A percentile compares a stretch with the other conserved stretches of the same genome.
These are phyloP conservation scores for Microglena sp. DNA, from an alignment of 139 green algal genomes.

Conservation along the genomic window DNA sequence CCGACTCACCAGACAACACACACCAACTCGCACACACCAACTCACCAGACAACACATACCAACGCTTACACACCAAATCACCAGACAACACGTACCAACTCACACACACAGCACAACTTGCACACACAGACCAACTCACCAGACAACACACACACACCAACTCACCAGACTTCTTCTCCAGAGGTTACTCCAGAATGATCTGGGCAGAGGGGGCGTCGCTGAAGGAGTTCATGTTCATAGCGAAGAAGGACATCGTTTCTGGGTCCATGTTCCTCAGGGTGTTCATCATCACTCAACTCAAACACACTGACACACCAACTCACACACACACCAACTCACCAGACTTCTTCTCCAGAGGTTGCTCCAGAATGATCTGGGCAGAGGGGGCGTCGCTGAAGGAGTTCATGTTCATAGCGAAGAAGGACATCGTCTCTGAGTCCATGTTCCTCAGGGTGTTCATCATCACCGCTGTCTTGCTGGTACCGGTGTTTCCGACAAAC, in stretches of 20 bases:
- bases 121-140: too few relatives aligned
- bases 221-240: constrained; percentile 85
- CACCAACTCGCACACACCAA: too few relatives aligned
- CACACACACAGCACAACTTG: too few relatives aligned
- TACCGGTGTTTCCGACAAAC: constrained; percentile 85
- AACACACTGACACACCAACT: too few relatives aligned
- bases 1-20: too few relatives aligned
- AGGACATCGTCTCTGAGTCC: constrained; percentile 59
- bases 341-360: constrained; percentile 73
- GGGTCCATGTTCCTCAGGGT: constrained; percentile 75
- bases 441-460: constrained; percentile 73
- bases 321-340: constrained; percentile 7
- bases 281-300: too few relatives aligned
- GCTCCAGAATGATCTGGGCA: constrained; percentile 67
- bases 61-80: too few relatives aligned
- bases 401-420: constrained; percentile 82
- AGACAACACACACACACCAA: too few relatives aligned
- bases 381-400: constrained; percentile 68
- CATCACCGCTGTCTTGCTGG: constrained; percentile 82
- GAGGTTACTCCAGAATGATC: constrained; percentile 60
- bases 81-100: too few relatives aligned
- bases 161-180: constrained; percentile 75
- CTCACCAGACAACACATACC: too few relatives aligned
- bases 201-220: constrained; percentile 69
- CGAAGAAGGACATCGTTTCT: constrained; percentile 53